Base-by-base conservation (phyloP, 441 rosid species). In the Populus tomentosa region DNA sequence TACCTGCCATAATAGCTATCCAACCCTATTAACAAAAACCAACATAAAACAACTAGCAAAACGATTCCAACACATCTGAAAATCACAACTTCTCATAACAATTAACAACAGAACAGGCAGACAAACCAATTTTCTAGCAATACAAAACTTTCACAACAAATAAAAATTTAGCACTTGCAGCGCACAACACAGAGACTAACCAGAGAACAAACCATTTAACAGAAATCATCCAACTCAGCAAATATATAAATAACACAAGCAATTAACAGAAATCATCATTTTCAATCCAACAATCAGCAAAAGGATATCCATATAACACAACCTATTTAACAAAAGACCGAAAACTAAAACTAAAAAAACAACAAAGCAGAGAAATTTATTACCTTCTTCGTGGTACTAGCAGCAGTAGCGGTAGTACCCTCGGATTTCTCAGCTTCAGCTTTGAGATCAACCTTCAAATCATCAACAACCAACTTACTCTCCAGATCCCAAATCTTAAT, bases 401-500 rank as follows among this genome's bases (percentile, higher is more conserved):
- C 70, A 72, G 89, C 74, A 40, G 88, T 81, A 24, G 86, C 85
- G 3, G 86, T 86, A 9, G 88, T 85, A 21, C 86, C 93, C 7
- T 87, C 97, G 3, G 90, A 76, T 67, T 84, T 88, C 85, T 93
- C 98, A 2, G 98, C 97, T 83, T 95, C 99, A 0, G 94, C 89
- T 88, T 92, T 95, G 69, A 95, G 92, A 79, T 95, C 98, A 33
- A 95, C 95, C 91, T 89, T 93, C 90, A 93, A 87, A 67, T 93
- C 99, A 85, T 92, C 99, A 4, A 92, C 99, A 83, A 95, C 82
- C 84, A 86, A 87, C 92, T 95, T 95, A 84, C 97, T 95, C 85
- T 95, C 97, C 2, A 95, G 84, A 87, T 95, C 98, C 99, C 99
- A 93, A 81, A 95, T 92, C 95, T 93, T 95, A 59, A 95, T 94